Evolutionary conservation across 441 rosid genomes (phyloP), one percentile per base, ranked within the genome.

Genomic region (Syzygium malaccense): DNA sequence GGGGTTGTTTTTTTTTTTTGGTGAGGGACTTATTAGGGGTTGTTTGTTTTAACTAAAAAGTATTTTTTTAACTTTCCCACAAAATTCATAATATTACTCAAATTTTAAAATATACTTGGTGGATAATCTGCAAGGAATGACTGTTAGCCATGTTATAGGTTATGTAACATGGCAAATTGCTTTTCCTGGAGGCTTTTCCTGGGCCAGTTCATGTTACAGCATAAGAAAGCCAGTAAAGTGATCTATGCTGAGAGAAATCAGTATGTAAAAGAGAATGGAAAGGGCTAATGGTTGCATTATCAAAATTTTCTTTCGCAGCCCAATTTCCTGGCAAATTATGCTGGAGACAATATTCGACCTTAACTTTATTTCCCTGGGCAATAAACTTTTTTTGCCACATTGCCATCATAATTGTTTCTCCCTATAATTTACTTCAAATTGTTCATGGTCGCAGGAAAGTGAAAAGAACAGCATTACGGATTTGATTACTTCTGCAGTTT

Each of bases 401-500:
- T 32, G 51, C 64, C 1, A 8, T 56, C 41, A 20, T 23, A 13
- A 0, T 0, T n/a, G 5, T 32, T 41, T 20, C 20, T 84, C 37
- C 37, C 32, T 84, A 23, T 30, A 64, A 64, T 64, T 64, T n/a
- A 64, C 71, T 64, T 64, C 37, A 64, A 14, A 32, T n/a, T 64
- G 20, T n/a, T 15, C 57, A 17, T 48, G 55, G 15, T 71, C 89
- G 30, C 93, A 96, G 96, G 95, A 94, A 48, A 93, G 92, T 33
- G 96, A 95, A 89, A 86, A 90, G 60, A 88, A 89, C 25, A 89
- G 90, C 88, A 92, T 95, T 68, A 92, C 64, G 48, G 89, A 92
- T 71, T 87, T 97, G 87, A 86, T 94, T 41, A 89, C 87, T 88
- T 93, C 93, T 62, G 98, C 98, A 37, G 88, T 93, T 88, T 15